Conservation (phyloP, 2,329 filamentous ascomycete species). For the Pestalotiopsis sp. region DNA sequence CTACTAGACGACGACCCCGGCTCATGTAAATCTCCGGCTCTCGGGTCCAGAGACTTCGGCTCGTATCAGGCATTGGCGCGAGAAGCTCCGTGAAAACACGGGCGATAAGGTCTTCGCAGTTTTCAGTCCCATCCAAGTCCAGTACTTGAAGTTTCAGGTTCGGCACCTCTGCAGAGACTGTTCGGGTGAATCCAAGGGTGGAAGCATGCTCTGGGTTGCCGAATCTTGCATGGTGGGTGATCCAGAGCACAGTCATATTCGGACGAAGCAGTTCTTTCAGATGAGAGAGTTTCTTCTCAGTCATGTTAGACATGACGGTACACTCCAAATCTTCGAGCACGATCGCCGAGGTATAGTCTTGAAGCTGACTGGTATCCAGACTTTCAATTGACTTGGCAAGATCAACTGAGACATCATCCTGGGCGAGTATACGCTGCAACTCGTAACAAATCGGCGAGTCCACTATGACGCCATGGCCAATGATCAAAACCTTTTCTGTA, state of each 20-base stretch:
- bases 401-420: slow-evolving; percentile 12
- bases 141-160: slow-evolving; percentile 26
- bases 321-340: slow-evolving; percentile 37
- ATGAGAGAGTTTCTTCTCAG: slow-evolving; percentile 25
- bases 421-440: slow-evolving; percentile 26
- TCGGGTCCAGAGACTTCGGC: slow-evolving; percentile 24
- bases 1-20: slow-evolving; percentile 32
- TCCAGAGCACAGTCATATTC: slow-evolving; percentile 26
- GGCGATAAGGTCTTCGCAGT: slow-evolving; percentile 15
- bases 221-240: slow-evolving; percentile 20
- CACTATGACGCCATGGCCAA: neutral
- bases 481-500: neutral
- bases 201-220: slow-evolving; percentile 27
- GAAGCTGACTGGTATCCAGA: slow-evolving; percentile 19
- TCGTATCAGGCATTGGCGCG: neutral
- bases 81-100: slow-evolving; percentile 19
- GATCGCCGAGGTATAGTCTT: slow-evolving; percentile 31
- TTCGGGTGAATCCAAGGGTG: slow-evolving; percentile 31
- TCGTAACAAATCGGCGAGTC: slow-evolving; percentile 27
- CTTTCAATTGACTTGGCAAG: slow-evolving; percentile 26
- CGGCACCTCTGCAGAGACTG: slow-evolving; percentile 29
- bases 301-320: slow-evolving; percentile 35
- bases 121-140: slow-evolving; percentile 22
- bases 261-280: slow-evolving; percentile 24
- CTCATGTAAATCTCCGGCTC: slow-evolving; percentile 41